Percentiles rank a stretch among this genome's conserved stretches.
These are phyloP conservation scores for Prunus armeniaca DNA, from an alignment of 306 rosid genomes.

Conservation along the genomic window DNA sequence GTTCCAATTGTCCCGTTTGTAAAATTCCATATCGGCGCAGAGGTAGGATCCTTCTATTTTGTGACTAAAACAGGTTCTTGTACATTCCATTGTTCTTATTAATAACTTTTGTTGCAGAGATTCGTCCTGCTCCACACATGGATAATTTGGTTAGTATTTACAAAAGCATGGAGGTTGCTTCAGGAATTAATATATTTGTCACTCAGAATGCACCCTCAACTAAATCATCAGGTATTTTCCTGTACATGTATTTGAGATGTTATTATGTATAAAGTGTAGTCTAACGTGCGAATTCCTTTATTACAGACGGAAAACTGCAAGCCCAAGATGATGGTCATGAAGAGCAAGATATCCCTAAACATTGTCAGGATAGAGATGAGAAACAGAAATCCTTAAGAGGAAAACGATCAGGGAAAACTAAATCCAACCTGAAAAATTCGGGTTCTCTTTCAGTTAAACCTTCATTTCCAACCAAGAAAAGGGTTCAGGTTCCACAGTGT, in stretches of 20 bases:
- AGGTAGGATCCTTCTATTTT: slow-evolving; percentile 36
- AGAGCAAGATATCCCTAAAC: slow-evolving; percentile 22
- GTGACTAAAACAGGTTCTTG: background rate
- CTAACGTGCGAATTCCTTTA: background rate
- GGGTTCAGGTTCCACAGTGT: slow-evolving; percentile 84
- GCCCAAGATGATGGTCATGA: slow-evolving; percentile 27
- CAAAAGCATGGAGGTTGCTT: slow-evolving; percentile 82
- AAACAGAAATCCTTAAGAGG: slow-evolving; percentile 22
- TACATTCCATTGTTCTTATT: background rate
- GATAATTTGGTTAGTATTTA: slow-evolving; percentile 83
- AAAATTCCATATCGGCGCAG: slow-evolving; percentile 80
- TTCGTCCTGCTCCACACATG: slow-evolving; percentile 90
- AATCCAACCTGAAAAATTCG: slow-evolving; percentile 19
- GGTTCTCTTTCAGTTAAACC: slow-evolving; percentile 45
- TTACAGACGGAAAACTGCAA: slow-evolving; percentile 47
- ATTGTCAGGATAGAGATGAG: slow-evolving; percentile 17
- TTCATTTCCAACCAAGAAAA: slow-evolving; percentile 87
- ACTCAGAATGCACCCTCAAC: slow-evolving; percentile 49
- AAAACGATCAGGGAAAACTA: slow-evolving; percentile 31
- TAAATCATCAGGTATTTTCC: slow-evolving; percentile 53
- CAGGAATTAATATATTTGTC: slow-evolving; percentile 64
- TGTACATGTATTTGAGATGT: background rate
- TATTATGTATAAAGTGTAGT: background rate
- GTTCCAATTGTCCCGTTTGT: slow-evolving; percentile 77
- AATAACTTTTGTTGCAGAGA: slow-evolving; percentile 38